phyloP scores from a whole-genome alignment of 352 stramenopile genomes.

The Phytophthora parvispora region DNA sequence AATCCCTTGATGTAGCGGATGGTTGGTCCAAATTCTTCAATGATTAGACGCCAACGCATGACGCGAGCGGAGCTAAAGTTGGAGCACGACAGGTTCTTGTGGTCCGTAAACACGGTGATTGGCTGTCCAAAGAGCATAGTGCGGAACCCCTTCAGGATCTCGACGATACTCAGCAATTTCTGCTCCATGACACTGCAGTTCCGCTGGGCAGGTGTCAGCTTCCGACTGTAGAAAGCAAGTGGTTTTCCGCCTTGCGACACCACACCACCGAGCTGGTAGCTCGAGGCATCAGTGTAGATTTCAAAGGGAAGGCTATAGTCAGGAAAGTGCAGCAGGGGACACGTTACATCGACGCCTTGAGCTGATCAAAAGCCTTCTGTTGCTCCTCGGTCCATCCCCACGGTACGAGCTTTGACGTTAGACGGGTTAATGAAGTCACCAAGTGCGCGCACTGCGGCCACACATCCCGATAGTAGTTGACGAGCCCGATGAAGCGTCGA shows the following conservation, averaged over 20 bases:
- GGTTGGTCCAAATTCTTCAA: constrained; percentile 5
- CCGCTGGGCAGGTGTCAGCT: constrained; percentile 1
- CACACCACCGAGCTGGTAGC: neutral
- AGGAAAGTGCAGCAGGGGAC: neutral
- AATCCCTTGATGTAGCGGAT: constrained; percentile 5
- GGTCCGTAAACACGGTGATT: constrained; percentile 3
- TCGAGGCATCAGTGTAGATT: neutral
- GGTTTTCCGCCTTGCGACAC: neutral
- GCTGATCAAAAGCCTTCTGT: neutral
- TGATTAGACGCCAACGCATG: constrained; percentile 7
- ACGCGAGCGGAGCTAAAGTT: neutral
- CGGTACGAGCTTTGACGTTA: neutral
- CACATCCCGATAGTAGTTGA: neutral
- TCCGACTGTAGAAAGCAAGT: constrained; percentile 5
- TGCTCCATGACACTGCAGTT: constrained; percentile 16
- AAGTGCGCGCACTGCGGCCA: neutral
- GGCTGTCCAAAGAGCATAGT: constrained; percentile 6
- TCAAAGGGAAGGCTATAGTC: neutral
- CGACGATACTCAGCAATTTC: constrained; percentile 4
- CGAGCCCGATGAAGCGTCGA: neutral
- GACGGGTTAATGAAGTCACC: neutral
- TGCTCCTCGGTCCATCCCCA: neutral
- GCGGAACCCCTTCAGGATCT: neutral
- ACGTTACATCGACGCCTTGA: neutral
- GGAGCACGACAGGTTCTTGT: constrained; percentile 12